phyloP scores from a whole-genome alignment of 495 filamentous ascomycete species.

The Penicillium daleae region DNA sequence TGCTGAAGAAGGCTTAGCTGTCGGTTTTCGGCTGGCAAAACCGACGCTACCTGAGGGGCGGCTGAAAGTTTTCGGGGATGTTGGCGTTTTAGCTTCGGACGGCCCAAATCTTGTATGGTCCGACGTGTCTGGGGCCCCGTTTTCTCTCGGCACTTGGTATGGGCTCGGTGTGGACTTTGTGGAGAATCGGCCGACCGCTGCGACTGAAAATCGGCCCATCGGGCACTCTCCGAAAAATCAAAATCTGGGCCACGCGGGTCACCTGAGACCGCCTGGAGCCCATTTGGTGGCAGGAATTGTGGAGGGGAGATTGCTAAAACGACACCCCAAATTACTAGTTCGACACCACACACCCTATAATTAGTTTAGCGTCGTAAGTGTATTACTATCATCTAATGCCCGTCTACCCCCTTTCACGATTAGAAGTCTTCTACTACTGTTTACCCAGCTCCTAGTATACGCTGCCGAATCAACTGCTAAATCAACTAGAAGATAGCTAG shows the following conservation, averaged over 20 bases:
- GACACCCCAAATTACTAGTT: no score
- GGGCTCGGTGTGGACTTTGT: neutral
- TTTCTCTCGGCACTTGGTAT: neutral
- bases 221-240: neutral
- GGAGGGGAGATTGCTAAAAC: no score
- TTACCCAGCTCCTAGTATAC: no score
- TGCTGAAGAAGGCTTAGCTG: constrained; percentile 10
- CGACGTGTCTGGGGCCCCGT: constrained; percentile 6
- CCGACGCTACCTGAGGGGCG: constrained; percentile 7
- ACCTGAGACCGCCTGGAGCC: neutral
- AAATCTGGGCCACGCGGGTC: neutral
- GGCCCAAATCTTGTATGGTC: neutral
- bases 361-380: no score
- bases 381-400: no score
- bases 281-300: neutral
- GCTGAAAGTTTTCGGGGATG: neutral
- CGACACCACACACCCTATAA: no score
- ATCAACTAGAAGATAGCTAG: no score
- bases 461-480: no score
- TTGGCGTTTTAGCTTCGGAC: constrained; percentile 1
- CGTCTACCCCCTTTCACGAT: no score
- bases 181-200: neutral
- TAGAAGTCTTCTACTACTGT: no score
- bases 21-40: constrained; percentile 35
- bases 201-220: neutral